These are phyloP conservation scores for Botrytis elliptica DNA, from an alignment of 2,329 filamentous ascomycete genomes.

Conservation along the genomic window DNA sequence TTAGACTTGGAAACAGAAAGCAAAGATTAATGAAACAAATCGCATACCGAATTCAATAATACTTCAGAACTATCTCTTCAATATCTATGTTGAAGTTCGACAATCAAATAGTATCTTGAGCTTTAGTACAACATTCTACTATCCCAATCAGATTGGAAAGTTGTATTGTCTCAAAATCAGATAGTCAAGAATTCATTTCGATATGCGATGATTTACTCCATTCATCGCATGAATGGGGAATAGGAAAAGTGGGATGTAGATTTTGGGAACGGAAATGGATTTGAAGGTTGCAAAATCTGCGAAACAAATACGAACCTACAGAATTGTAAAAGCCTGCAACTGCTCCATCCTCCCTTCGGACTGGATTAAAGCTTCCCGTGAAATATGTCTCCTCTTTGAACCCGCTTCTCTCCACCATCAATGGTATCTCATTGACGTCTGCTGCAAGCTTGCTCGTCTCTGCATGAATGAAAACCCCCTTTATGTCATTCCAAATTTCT, in stretches of 20 bases:
- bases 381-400: conserved; percentile 36
- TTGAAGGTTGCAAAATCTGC: neutral
- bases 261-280: neutral
- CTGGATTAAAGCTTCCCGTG: conserved; percentile 34
- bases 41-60: neutral
- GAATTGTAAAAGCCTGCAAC: conserved; percentile 34
- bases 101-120: neutral
- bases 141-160: neutral
- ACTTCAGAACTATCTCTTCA: neutral
- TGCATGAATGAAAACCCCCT: conserved; percentile 27
- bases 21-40: neutral
- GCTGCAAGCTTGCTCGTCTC: conserved; percentile 28
- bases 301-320: conserved; percentile 14
- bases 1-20: neutral
- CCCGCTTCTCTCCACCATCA: conserved; percentile 31
- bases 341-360: conserved; percentile 29
- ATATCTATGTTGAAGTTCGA: neutral
- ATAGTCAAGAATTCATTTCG: neutral
- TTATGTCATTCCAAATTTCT: conserved; percentile 28
- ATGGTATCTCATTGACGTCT: conserved; percentile 30
- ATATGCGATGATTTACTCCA: neutral
- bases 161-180: neutral
- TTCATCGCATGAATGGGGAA: no score
- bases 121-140: neutral
- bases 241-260: no score